Evolutionary conservation across 1,139 yeast species (phyloP).

Genomic region (Zygosaccharomyces pseudobailii): DNA sequence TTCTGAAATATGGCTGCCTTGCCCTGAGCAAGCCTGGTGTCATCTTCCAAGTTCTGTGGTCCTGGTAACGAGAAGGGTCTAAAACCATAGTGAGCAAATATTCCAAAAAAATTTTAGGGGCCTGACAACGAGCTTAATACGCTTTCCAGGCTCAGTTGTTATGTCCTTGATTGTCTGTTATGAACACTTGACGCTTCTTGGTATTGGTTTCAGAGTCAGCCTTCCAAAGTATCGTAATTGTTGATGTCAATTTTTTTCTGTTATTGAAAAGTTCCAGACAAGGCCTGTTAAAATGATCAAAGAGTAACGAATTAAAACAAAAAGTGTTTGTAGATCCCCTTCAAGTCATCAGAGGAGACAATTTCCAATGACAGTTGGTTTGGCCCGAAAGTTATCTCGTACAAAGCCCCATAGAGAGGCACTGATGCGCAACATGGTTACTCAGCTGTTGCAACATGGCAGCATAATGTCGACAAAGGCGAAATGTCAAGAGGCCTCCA

Average conservation of each 20-base stretch:
- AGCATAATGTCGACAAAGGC: constrained; percentile 66
- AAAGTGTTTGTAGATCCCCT: background rate
- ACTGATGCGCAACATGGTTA: constrained; percentile 55
- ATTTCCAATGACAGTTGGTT: constrained; percentile 28
- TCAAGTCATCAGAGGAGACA: background rate
- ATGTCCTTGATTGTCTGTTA: background rate
- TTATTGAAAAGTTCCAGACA: background rate
- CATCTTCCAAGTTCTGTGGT: constrained; percentile 77
- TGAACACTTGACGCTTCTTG: background rate
- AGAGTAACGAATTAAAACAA: no score
- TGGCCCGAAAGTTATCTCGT: constrained; percentile 34
- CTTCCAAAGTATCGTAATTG: background rate
- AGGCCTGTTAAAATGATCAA: no score
- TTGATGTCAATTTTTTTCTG: constrained; percentile 2
- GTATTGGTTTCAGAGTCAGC: background rate
- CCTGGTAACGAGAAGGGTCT: constrained; percentile 53
- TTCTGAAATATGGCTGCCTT: constrained; percentile 77
- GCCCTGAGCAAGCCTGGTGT: constrained; percentile 92
- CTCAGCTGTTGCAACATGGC: constrained; percentile 64
- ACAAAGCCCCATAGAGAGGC: constrained; percentile 49
- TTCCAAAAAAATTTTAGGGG: background rate
- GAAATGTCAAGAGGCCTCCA: constrained; percentile 63
- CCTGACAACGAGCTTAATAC: no score
- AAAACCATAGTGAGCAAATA: constrained; percentile 17
- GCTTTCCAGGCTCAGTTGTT: background rate